A percentile compares a stretch with the other conserved stretches of the same genome.
Conservation (phyloP, 1,139 yeast species). For the Wickerhamiella pararugosa region DNA sequence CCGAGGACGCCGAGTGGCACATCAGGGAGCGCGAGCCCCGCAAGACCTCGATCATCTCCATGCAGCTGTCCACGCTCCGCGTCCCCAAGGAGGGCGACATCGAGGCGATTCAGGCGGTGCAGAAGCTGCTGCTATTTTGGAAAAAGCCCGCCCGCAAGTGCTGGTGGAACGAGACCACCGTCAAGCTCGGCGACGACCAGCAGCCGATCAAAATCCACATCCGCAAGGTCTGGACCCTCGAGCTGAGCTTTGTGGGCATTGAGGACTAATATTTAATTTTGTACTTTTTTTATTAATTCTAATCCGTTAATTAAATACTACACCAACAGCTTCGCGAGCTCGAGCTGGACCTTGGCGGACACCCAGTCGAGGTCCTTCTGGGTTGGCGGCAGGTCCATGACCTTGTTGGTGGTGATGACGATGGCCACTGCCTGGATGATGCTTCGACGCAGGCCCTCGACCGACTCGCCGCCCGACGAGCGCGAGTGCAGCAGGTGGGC, state of each 20-base stretch:
- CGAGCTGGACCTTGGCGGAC: too few relatives aligned
- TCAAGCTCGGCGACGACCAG: constrained; percentile 36
- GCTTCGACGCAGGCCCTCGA: too few relatives aligned
- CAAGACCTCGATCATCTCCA: constrained; percentile 71
- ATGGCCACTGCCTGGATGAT: too few relatives aligned
- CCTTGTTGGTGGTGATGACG: too few relatives aligned
- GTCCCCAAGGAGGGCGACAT: constrained; percentile 11
- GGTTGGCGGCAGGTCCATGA: too few relatives aligned
- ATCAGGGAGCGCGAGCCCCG: constrained; percentile 71
- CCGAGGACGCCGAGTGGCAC: constrained; percentile 65
- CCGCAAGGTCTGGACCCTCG: constrained; percentile 76
- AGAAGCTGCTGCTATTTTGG: constrained; percentile 85
- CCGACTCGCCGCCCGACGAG: too few relatives aligned
- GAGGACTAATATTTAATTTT: constrained; percentile 3
- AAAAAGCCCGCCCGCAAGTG: constrained; percentile 97
- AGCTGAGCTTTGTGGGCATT: constrained; percentile 32
- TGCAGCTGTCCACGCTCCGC: constrained; percentile 58
- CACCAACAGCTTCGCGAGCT: too few relatives aligned
- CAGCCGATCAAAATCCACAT: constrained; percentile 46
- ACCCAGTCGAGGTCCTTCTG: too few relatives aligned
- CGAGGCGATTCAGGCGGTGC: constrained; percentile 21
- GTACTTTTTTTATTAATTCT: not conserved
- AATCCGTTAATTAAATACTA: not conserved
- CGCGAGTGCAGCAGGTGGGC: too few relatives aligned
- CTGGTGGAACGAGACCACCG: constrained; percentile 65